Conservation (phyloP, 1,284 basidiomycete species). For the Sanghuangporus weigelae region DNA sequence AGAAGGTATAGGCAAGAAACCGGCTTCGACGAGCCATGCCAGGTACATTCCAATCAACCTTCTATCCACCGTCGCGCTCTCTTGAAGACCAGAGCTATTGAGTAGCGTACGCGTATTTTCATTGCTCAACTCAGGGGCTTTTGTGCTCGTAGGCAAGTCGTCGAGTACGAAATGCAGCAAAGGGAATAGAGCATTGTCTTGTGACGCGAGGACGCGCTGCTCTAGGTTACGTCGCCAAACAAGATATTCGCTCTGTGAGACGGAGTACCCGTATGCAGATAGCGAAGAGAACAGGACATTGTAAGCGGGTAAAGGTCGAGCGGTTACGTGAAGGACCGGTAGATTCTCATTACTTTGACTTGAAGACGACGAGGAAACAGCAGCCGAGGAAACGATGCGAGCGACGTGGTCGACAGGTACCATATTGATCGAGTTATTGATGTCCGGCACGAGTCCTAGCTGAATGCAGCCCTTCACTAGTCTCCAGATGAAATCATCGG, state of each 20-base stretch:
- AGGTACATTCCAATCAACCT: constrained; percentile 83
- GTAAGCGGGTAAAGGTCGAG: constrained; percentile 84
- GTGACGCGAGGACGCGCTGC: constrained; percentile 77
- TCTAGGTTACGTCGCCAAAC: constrained; percentile 91
- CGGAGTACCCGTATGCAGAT: constrained; percentile 76
- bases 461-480: constrained; percentile 97
- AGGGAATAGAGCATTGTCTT: constrained; percentile 97
- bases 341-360: constrained; percentile 24
- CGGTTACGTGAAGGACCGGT: constrained; percentile 85
- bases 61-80: constrained; percentile 70
- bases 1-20: constrained; percentile 74
- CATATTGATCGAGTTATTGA: constrained; percentile 99
- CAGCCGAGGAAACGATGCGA: constrained; percentile 71
- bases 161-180: constrained; percentile 96
- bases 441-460: constrained; percentile 92
- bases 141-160: constrained; percentile 95
- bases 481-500: constrained; percentile 98
- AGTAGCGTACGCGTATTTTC: constrained; percentile 73
- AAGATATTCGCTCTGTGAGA: constrained; percentile 82
- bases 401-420: constrained; percentile 98
- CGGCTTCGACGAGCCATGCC: constrained; percentile 89
- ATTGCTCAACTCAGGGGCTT: constrained; percentile 90
- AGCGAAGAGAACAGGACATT: constrained; percentile 84
- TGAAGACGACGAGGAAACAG: constrained; percentile 53
- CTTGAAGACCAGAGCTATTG: constrained; percentile 35